Percentiles rank a stretch among this genome's conserved stretches.
Evolutionary conservation across 2,329 filamentous ascomycete species (phyloP).

Genomic region (Exophiala sp.): DNA sequence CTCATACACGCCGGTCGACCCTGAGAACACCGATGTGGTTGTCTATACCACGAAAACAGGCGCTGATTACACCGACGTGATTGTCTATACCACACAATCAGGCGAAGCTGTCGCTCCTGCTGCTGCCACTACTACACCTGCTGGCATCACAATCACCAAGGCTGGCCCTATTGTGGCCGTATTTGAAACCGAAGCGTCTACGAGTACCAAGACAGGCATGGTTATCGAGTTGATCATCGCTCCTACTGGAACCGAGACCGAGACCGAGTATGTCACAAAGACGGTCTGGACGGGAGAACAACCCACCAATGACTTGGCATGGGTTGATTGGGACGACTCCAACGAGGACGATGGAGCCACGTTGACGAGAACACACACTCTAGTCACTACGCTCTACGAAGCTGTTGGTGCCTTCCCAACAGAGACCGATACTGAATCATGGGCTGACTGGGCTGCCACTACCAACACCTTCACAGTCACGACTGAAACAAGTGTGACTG

Average conservation of each 20-base stretch:
- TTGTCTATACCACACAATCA: neutral
- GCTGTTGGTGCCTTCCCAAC: conserved; percentile 8
- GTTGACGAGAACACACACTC: conserved; percentile 15
- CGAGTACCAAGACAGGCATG: conserved; percentile 19
- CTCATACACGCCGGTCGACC: conserved; percentile 2
- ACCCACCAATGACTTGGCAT: conserved; percentile 12
- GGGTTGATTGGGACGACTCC: conserved; percentile 14
- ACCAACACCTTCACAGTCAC: conserved; percentile 3
- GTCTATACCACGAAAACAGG: neutral
- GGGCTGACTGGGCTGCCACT: conserved; percentile 11
- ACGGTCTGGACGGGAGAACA: conserved; percentile 18
- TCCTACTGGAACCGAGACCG: neutral
- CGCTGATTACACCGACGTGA: neutral
- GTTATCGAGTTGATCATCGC: conserved; percentile 11
- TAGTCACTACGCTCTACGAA: conserved; percentile 10
- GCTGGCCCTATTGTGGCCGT: conserved; percentile 50
- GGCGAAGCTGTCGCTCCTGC: neutral
- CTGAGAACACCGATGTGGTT: neutral
- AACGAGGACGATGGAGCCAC: conserved; percentile 10
- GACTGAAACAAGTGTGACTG: conserved; percentile 31
- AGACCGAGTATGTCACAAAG: conserved; percentile 9
- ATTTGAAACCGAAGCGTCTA: conserved; percentile 26
- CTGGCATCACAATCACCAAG: conserved; percentile 11
- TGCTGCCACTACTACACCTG: conserved; percentile 1
- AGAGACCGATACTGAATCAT: conserved; percentile 7